A percentile compares a stretch with the other conserved stretches of the same genome.
These are phyloP conservation scores for Saccharomycopsis schoenii DNA, from an alignment of 805 yeast genomes.

Conservation along the genomic window DNA sequence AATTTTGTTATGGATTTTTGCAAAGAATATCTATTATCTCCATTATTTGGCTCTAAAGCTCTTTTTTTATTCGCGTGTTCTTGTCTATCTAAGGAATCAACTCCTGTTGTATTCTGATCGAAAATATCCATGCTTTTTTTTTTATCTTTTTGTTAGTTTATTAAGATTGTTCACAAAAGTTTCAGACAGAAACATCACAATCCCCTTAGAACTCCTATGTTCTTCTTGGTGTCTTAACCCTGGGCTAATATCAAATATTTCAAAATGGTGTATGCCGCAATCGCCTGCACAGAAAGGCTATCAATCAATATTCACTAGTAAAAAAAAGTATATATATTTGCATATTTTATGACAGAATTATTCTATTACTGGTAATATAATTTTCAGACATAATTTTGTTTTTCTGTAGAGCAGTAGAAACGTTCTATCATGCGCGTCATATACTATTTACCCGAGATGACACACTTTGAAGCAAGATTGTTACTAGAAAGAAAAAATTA, in stretches of 20 bases:
- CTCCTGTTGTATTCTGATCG: too few species aligned
- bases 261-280: too few species aligned
- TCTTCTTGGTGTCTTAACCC: too few species aligned
- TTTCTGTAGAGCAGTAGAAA: background rate
- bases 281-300: too few species aligned
- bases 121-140: too few species aligned
- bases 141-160: too few species aligned
- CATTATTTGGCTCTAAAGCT: background rate
- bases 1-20: background rate
- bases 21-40: background rate
- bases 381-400: background rate
- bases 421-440: background rate
- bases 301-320: background rate
- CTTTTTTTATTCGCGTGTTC: background rate
- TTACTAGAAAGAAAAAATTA: too few species aligned
- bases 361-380: background rate
- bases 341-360: background rate
- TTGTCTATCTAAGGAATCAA: background rate
- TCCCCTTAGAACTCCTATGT: too few species aligned
- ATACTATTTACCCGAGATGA: background rate
- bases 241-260: too few species aligned
- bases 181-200: too few species aligned
- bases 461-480: background rate
- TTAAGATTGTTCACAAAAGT: too few species aligned
- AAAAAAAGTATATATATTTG: background rate